Evolutionary conservation across 495 filamentous ascomycete genomes (phyloP).

Genomic region (Aspergillus conjunctus): DNA sequence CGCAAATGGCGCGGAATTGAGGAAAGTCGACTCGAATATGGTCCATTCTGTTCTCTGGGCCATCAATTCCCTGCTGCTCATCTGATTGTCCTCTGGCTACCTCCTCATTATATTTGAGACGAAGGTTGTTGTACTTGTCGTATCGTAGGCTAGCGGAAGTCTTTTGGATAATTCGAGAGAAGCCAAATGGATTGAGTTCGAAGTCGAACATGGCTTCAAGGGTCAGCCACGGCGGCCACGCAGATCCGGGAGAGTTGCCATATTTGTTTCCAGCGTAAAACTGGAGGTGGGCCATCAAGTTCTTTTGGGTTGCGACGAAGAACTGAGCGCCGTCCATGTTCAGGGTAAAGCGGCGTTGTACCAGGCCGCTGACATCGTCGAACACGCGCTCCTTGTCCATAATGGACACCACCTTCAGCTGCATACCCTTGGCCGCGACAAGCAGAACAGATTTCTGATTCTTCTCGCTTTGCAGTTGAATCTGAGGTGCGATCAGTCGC

Average conservation of each 20-base stretch:
- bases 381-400: slow-evolving; percentile 93
- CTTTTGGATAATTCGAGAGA: slow-evolving; percentile 90
- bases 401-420: slow-evolving; percentile 92
- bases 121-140: slow-evolving; percentile 97
- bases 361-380: slow-evolving; percentile 90
- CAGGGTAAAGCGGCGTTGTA: slow-evolving; percentile 89
- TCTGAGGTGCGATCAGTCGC: slow-evolving; percentile 93
- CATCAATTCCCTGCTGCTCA: slow-evolving; percentile 31
- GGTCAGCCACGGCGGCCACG: slow-evolving; percentile 97
- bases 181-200: slow-evolving; percentile 85
- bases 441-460: slow-evolving; percentile 89
- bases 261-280: slow-evolving; percentile 94
- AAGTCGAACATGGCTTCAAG: slow-evolving; percentile 99
- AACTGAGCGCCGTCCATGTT: slow-evolving; percentile 97
- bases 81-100: slow-evolving; percentile 64
- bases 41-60: slow-evolving; percentile 80
- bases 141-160: slow-evolving; percentile 92
- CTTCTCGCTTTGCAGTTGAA: slow-evolving; percentile 97
- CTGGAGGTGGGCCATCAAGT: slow-evolving; percentile 78
- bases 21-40: slow-evolving; percentile 97
- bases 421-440: slow-evolving; percentile 95
- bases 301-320: slow-evolving; percentile 92
- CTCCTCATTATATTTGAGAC: slow-evolving; percentile 96
- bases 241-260: slow-evolving; percentile 77
- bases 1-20: slow-evolving; percentile 85